Conservation (phyloP, 139 green algal genomes). For the Chlorella sp. region DNA sequence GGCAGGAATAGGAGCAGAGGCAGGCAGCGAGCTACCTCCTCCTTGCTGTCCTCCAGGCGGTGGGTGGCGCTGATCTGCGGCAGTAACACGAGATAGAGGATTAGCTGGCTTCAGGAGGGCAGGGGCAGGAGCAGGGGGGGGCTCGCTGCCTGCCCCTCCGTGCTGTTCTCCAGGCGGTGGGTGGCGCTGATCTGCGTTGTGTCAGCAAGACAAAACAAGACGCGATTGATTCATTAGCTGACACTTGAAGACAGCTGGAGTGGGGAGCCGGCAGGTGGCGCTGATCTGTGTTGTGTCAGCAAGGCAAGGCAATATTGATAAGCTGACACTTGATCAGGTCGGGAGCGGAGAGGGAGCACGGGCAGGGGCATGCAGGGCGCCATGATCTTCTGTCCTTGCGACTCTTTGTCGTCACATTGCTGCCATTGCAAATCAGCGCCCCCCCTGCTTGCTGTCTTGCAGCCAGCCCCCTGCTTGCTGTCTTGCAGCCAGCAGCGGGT, state of each 20-base stretch:
- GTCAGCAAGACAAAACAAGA: not conserved
- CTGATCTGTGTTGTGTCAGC: no score
- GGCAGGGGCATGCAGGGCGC: conserved; percentile 66
- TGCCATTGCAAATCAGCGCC: no score
- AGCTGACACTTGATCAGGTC: no score
- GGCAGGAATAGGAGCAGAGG: no score
- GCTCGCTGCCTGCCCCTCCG: conserved; percentile 72
- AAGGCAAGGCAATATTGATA: no score
- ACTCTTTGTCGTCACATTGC: no score
- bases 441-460: conserved; percentile 74
- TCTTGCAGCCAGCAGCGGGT: conserved; percentile 80
- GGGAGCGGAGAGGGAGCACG: no score
- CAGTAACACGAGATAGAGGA: no score
- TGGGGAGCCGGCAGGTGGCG: no score
- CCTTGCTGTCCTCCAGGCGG: conserved; percentile 72
- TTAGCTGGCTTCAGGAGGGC: no score
- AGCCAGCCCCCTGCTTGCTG: conserved; percentile 76
- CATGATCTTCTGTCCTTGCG: no score
- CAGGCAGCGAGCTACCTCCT: conserved; percentile 72
- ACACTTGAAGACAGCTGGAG: not conserved
- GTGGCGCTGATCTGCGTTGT: conserved; percentile 59
- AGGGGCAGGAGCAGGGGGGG: conserved; percentile 5
- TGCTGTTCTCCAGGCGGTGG: conserved; percentile 77
- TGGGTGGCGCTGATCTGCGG: conserved; percentile 70
- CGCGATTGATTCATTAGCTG: no score